Base-by-base conservation (phyloP, 768 basidiomycete genomes). In the Lactifluus subvellereus region DNA sequence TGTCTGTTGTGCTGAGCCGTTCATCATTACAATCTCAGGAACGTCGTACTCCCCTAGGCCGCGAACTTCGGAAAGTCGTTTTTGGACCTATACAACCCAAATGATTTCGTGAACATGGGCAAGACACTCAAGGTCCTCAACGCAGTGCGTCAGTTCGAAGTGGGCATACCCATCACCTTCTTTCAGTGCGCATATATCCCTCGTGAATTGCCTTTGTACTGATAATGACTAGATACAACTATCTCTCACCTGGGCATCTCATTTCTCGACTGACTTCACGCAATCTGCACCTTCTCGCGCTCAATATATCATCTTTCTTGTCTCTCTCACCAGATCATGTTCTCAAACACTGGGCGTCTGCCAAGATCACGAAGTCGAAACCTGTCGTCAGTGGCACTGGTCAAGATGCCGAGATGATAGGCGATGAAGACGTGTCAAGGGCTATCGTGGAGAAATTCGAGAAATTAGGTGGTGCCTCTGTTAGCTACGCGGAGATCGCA, bases 51-150 rank as follows among this genome's bases (percentile, higher is more conserved):
- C 8, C 30, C 40, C 7, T 67, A 96, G 91, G 94, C 95, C n/a
- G 96, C 96, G 8, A 94, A 94, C 72, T 98, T 96, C 70, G 97
- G 96, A 1, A 84, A 94, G 64, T 89, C 92, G 0, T 99, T 94
- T 72, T 75, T 99, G 66, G 97, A 98, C 71, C 80, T 94, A 32
- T 90, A 94, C 71, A 91, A 98, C 71, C 91, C 96, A 4, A 86
- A 84, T 0, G 94, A 97, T 70, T 95, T 97, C 68, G 85, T 98
- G 37, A 81, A 85, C 53, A 94, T 97, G 88, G 94, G 93, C 0
- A 90, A 94, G 72, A 86, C 87, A 1, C 79, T 99, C 30, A 94
- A 95, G 71, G 95, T 99, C 43, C 76, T 98, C 37, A 98, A 98
- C 71, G 93, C 94, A 9, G 88, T 96, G 37, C 83, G 94, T 55